These are phyloP conservation scores for Solanum medicagineum DNA, from an alignment of 257 asterid species.

Conservation along the genomic window DNA sequence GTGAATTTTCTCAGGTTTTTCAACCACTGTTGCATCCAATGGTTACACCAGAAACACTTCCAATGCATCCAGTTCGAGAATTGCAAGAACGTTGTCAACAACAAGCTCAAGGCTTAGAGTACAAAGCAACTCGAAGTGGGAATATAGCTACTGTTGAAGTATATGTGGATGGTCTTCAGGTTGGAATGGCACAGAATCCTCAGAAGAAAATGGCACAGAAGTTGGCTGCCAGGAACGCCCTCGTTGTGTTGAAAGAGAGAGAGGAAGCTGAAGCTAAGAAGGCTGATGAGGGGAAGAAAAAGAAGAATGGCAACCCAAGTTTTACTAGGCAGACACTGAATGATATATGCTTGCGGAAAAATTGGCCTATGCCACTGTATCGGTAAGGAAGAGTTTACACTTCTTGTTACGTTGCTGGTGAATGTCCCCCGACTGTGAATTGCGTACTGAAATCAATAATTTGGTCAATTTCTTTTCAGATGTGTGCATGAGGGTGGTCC, in stretches of 20 bases:
- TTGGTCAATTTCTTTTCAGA: constrained; percentile 17
- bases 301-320: constrained; percentile 60
- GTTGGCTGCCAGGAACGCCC: constrained; percentile 96
- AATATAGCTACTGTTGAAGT: constrained; percentile 90
- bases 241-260: constrained; percentile 70
- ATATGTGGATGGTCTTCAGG: constrained; percentile 77
- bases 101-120: constrained; percentile 93
- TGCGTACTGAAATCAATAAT: not conserved
- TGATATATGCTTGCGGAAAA: constrained; percentile 85
- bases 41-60: constrained; percentile 99
- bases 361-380: constrained; percentile 98
- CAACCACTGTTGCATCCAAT: constrained; percentile 87
- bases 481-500: constrained; percentile 91
- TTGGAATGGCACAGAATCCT: constrained; percentile 77
- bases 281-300: constrained; percentile 42
- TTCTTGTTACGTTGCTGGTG: not conserved
- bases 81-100: constrained; percentile 98
- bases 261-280: constrained; percentile 50
- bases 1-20: constrained; percentile 44
- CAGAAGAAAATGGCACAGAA: constrained; percentile 99
- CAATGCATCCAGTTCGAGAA: constrained; percentile 97
- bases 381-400: constrained; percentile 25
- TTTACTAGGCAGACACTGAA: constrained; percentile 93
- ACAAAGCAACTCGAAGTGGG: constrained; percentile 74
- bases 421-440: not conserved